phyloP scores from a whole-genome alignment of 129 eudicot genomes.

The Oenanthe sinensis region DNA sequence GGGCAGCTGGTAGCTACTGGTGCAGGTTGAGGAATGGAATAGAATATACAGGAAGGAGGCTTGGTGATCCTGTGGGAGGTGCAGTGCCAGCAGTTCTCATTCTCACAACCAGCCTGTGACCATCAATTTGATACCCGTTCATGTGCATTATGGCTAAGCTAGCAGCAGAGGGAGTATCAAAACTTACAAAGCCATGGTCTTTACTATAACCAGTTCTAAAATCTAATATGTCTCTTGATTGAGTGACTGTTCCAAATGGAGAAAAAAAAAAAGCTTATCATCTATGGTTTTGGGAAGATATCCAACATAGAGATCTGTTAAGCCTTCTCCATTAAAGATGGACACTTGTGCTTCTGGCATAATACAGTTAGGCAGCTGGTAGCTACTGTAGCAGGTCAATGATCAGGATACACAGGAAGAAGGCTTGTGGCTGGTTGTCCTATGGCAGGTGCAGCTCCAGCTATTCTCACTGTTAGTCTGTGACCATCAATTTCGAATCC shows the following conservation, averaged over 20 bases:
- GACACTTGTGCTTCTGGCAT: conserved; percentile 10
- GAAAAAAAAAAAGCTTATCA: conserved; percentile 21
- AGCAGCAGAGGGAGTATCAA: conserved; percentile 22
- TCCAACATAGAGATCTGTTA: background rate
- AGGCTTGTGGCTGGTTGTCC: background rate
- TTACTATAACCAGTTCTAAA: conserved; percentile 18
- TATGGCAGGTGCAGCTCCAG: conserved; percentile 14
- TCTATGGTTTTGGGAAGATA: conserved; percentile 17
- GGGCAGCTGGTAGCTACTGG: background rate
- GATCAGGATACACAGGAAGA: background rate
- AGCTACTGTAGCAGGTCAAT: conserved; percentile 3
- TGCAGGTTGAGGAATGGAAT: background rate
- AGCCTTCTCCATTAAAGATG: background rate
- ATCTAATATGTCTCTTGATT: conserved; percentile 6
- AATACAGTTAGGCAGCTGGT: background rate
- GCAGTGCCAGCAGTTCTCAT: conserved; percentile 15
- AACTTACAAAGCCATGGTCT: conserved; percentile 27
- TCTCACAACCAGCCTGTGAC: conserved; percentile 22
- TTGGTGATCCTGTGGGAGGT: background rate
- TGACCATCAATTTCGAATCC: conserved; percentile 26
- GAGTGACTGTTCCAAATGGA: conserved; percentile 21
- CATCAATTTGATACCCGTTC: conserved; percentile 27
- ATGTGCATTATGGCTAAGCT: conserved; percentile 19
- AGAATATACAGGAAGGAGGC: background rate
- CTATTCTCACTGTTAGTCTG: conserved; percentile 24